Evolutionary conservation across 306 rosid genomes (phyloP).

Genomic region (Dryas drummondii): DNA sequence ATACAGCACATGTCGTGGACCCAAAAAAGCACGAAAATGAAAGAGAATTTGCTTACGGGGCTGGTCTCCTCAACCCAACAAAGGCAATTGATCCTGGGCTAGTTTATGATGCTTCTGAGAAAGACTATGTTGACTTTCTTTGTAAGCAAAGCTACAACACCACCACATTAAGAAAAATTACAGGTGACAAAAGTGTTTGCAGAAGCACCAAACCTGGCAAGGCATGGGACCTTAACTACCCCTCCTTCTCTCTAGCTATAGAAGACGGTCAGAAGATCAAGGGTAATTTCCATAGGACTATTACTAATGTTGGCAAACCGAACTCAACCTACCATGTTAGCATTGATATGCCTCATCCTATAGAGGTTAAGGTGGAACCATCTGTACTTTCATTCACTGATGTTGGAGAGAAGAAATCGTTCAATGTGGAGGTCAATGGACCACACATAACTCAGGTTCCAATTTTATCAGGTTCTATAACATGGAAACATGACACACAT

Average conservation of each 20-base stretch:
- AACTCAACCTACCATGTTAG: constrained; percentile 26
- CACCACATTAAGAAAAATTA: constrained; percentile 10
- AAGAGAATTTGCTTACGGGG: constrained; percentile 28
- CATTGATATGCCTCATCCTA: neutral
- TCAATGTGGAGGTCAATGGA: constrained; percentile 18
- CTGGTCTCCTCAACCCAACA: constrained; percentile 31
- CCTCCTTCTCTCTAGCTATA: constrained; percentile 28
- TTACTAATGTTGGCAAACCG: constrained; percentile 34
- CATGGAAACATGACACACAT: constrained; percentile 21
- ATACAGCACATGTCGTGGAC: constrained; percentile 27
- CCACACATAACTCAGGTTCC: constrained; percentile 20
- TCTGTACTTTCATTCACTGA: constrained; percentile 21
- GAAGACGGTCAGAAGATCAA: constrained; percentile 22
- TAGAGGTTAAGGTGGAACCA: constrained; percentile 17
- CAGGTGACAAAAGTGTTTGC: constrained; percentile 20
- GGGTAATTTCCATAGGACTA: constrained; percentile 30
- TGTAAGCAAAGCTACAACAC: constrained; percentile 40
- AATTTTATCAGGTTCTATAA: constrained; percentile 23
- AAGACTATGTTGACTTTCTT: constrained; percentile 19
- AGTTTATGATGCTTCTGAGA: constrained; percentile 21
- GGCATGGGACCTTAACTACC: constrained; percentile 38
- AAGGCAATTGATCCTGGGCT: constrained; percentile 33
- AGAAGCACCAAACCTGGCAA: constrained; percentile 17
- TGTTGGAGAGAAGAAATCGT: constrained; percentile 27
- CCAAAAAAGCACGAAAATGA: neutral